phyloP scores from a whole-genome alignment of 2,329 filamentous ascomycete species.

The Phoma sp. region DNA sequence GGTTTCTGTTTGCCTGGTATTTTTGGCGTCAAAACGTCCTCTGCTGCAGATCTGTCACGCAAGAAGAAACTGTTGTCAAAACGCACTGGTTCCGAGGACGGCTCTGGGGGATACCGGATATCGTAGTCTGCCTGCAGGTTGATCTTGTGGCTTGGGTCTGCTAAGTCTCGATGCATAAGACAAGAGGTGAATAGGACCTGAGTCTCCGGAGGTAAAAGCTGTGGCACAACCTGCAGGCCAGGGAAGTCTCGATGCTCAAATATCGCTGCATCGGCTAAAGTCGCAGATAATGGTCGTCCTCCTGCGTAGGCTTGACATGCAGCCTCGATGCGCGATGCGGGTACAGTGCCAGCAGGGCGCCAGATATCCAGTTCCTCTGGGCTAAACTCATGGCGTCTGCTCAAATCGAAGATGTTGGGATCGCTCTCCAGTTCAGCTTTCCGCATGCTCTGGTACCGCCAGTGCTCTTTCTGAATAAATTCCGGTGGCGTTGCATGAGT shows the following conservation, averaged over 20 bases:
- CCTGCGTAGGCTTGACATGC: slow-evolving; percentile 43
- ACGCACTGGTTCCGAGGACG: slow-evolving; percentile 42
- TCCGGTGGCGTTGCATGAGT: slow-evolving; percentile 46
- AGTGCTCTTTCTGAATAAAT: slow-evolving; percentile 45
- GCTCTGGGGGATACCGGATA: slow-evolving; percentile 63
- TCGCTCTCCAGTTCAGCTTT: slow-evolving; percentile 58
- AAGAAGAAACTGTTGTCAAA: slow-evolving; percentile 44
- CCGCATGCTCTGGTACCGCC: slow-evolving; percentile 66
- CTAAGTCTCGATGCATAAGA: slow-evolving; percentile 79
- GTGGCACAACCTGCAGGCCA: slow-evolving; percentile 76
- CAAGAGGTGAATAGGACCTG: slow-evolving; percentile 75
- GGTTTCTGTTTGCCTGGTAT: slow-evolving; percentile 74
- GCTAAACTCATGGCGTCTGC: slow-evolving; percentile 36
- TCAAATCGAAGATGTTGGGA: slow-evolving; percentile 52
- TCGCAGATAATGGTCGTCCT: slow-evolving; percentile 28
- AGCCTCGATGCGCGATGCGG: slow-evolving; percentile 36
- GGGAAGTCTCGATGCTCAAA: slow-evolving; percentile 49
- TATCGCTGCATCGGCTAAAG: slow-evolving; percentile 35
- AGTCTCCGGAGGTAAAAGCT: slow-evolving; percentile 72
- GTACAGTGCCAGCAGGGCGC: slow-evolving; percentile 35
- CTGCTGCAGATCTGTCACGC: slow-evolving; percentile 35
- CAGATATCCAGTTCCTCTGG: slow-evolving; percentile 42
- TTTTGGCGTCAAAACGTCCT: slow-evolving; percentile 61
- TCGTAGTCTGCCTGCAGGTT: slow-evolving; percentile 85
- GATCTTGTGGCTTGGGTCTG: slow-evolving; percentile 76